Conservation (phyloP, 192 early-diverging fungal genomes). For the Coemansia asiatica region DNA sequence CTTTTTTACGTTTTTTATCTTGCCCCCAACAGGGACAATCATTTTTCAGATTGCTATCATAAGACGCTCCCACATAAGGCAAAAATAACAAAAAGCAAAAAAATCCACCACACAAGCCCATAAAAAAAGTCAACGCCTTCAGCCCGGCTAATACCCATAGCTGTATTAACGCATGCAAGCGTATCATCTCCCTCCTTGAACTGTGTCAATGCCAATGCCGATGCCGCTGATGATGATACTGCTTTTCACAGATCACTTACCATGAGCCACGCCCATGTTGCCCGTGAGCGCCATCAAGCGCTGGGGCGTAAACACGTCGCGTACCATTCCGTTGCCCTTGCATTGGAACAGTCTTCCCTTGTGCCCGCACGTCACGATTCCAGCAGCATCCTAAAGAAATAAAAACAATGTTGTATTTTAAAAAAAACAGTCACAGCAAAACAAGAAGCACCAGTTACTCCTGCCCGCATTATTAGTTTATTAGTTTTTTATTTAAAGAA, state of each 20-base stretch:
- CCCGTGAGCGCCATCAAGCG: slow-evolving; percentile 79
- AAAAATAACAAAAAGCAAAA: slow-evolving; percentile 6
- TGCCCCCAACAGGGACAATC: slow-evolving; percentile 6
- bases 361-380: slow-evolving; percentile 95
- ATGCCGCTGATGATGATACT: background rate
- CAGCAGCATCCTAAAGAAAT: slow-evolving; percentile 88
- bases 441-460: background rate
- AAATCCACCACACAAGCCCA: background rate
- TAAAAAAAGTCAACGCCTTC: background rate
- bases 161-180: too few relatives aligned
- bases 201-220: background rate
- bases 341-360: slow-evolving; percentile 97
- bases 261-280: slow-evolving; percentile 93
- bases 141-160: background rate
- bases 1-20: background rate
- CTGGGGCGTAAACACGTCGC: slow-evolving; percentile 88
- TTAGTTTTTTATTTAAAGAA: too few relatives aligned
- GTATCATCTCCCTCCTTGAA: too few relatives aligned
- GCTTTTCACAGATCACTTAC: slow-evolving; percentile 57
- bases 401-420: background rate
- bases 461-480: background rate
- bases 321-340: slow-evolving; percentile 99
- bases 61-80: slow-evolving; percentile 3
- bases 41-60: background rate
- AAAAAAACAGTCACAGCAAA: slow-evolving; percentile 4